Base-by-base conservation (phyloP, 2,329 filamentous ascomycete genomes). In the Colletotrichum higginsianum region DNA sequence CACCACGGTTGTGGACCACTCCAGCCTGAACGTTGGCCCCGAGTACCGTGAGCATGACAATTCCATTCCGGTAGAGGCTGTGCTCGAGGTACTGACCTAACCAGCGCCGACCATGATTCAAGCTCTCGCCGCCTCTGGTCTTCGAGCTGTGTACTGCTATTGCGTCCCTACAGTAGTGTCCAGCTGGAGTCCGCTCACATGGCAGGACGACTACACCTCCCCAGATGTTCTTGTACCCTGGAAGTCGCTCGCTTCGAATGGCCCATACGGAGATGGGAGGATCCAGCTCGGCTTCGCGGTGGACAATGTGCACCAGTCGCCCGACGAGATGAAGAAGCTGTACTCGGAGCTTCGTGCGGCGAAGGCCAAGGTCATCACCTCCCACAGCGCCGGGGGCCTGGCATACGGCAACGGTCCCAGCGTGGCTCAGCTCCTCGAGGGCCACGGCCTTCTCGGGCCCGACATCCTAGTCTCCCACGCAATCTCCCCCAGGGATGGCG, bases 111-210 rank as follows among this genome's bases (percentile, higher is more conserved):
- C 79, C n/a, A 82, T 80, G 38, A 77, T 86, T 44, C 79, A 82
- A 15, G 67, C 67, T 30, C 81, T 83, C 5, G 75, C 80, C 3
- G 77, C 82, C 12, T 84, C 85, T 1, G 85, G 86, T 2, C 81
- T 87, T 21, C 82, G 86, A 6, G 82, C 84, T 9, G 77, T 86
- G 7, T 87, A 83, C 75, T 83, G 82, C 67, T 85, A 84, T 71
- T 79, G 78, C 12, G 81, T 82, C 2, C 80, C 79, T 2, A 74
- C 76, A 35, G 71, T 81, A 6, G 75, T 52, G 23, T 52, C 76
- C 21, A 76, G 78, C 16, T 81, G 78, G 77, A 73, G 74, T 6
- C 78, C 82, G 0, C 75, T 80, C 26, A 58, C 71, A 1, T 26
- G 78, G 0, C 66, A 77, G 1, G 73, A 75, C 7, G 76, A 81